Evolutionary conservation across 2,329 filamentous ascomycete genomes (phyloP), one percentile per base, ranked within the genome.

Genomic region (Penicillium oxalicum): DNA sequence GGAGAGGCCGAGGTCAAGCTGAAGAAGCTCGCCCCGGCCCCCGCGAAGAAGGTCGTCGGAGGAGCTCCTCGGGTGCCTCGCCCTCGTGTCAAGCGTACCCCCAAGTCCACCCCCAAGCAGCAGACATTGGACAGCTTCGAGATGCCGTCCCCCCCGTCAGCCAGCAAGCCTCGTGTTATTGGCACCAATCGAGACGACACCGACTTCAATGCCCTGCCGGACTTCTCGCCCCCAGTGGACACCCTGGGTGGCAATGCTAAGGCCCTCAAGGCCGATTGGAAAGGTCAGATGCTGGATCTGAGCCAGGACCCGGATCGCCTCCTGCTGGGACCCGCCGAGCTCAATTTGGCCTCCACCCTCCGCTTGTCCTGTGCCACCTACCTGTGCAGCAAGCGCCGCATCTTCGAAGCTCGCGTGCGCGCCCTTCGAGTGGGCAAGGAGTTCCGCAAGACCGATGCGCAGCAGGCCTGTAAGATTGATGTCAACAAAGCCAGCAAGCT

Each of bases 401-500:
- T 97, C 63, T 97, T 97, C 67, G 76, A 85, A 47, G 82, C 83
- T 43, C 82, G 88, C 36, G 79, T 91, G 32, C 80, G 86, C 51
- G 80, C 83, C 2, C 72, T 82, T 34, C 70, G 74, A 48, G 82
- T 81, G 33, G 79, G 80, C 64, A 93, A 94, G 70, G 87, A 91
- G 62, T 96, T 95, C 68, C 84, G 88, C 67, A 95, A 95, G 79
- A 97, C 91, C 1, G 88, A 95, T 65, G 89, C 90, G 4, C 91
- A 97, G 69, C 88, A 95, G 67, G 89, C 88, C n/a, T 95, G 89
- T 78, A 94, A 94, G 75, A 95, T 96, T 55, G 91, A 97, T 62
- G 91, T 97, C 67, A 96, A 96, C 76, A 97, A 96, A 75, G 89
- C 91, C 3, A 94, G 88, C 57, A 91, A 91, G 69, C 77, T 97